Evolutionary conservation across 2,329 filamentous ascomycete genomes (phyloP), one percentile per base, ranked within the genome.

Genomic region (Epicoccum nigrum): DNA sequence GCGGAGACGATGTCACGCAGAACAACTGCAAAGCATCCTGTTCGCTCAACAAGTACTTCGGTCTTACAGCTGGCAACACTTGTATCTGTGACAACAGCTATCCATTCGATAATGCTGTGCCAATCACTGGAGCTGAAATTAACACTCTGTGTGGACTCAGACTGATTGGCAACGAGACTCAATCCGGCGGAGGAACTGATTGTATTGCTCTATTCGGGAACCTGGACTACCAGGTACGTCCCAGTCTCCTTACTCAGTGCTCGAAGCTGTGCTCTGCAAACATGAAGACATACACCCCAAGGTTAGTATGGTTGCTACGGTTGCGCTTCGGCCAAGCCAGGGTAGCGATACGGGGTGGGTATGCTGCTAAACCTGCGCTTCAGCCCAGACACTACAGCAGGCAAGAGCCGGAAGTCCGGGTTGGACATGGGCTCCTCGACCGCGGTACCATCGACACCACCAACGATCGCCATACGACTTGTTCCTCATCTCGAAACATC

Each of bases 191-290:
- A n/a, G 37, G 12, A 13, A 4, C 3, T 23, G 8, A 16, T 8
- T 4, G 15, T 1, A 28, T 32, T 32, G 25, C 19, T 11, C 20
- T 11, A 7, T 35, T 40, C 12, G 16, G 21, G 33, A 55, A 44
- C 34, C 8, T 23, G 5, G 12, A n/a, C 9, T 53, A 44, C 23
- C 1, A 5, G 46, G 43, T 55, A 41, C 46, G 46, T 55, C 46
- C 38, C 23, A 5, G 9, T 35, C 39, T 35, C 25, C 5, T 19
- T 51, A 23, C 51, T 55, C 43, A 47, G 37, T 51, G 46, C 38
- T 55, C 52, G 44, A 55, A 55, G 35, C 46, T 51, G 42, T 55
- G 46, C 43, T 55, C 52, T 55, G 39, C 43, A 51, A 51, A 32
- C 39, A 12, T 43, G 45, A 49, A 39, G 25, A 31, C 20, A 31